Evolutionary conservation across 805 yeast genomes (phyloP).

Genomic region (Spathaspora sp.): DNA sequence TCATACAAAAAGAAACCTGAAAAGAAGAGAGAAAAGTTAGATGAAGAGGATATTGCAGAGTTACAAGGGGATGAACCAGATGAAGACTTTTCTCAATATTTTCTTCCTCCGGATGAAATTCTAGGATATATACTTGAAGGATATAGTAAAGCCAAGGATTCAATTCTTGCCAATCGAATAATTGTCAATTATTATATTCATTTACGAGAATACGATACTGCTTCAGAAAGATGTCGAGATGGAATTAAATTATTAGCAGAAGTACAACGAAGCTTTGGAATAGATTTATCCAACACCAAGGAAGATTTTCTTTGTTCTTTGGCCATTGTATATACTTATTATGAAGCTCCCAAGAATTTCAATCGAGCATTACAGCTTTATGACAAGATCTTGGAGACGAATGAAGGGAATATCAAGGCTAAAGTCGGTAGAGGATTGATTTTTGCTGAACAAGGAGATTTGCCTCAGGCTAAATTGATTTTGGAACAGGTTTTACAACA

Average conservation of each 20-base stretch:
- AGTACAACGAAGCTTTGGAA: conserved; percentile 43
- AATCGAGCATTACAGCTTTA: conserved; percentile 69
- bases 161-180: conserved; percentile 65
- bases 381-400: conserved; percentile 49
- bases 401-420: conserved; percentile 53
- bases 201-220: conserved; percentile 59
- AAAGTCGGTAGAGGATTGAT: conserved; percentile 81
- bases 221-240: conserved; percentile 54
- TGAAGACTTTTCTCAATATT: conserved; percentile 5
- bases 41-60: conserved; percentile 14
- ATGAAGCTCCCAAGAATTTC: conserved; percentile 88
- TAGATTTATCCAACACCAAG: conserved; percentile 47
- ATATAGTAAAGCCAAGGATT: conserved; percentile 31
- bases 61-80: conserved; percentile 9
- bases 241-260: conserved; percentile 57
- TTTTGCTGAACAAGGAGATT: conserved; percentile 59
- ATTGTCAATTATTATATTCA: conserved; percentile 57
- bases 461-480: conserved; percentile 49
- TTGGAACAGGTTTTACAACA: conserved; percentile 48
- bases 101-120: conserved; percentile 47
- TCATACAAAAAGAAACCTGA: conserved; percentile 11
- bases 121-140: conserved; percentile 50
- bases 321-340: conserved; percentile 76
- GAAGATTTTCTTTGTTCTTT: conserved; percentile 59
- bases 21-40: conserved; percentile 8